Evolutionary conservation across 1,284 basidiomycete species (phyloP).

Genomic region (Hemileia vastatrix): DNA sequence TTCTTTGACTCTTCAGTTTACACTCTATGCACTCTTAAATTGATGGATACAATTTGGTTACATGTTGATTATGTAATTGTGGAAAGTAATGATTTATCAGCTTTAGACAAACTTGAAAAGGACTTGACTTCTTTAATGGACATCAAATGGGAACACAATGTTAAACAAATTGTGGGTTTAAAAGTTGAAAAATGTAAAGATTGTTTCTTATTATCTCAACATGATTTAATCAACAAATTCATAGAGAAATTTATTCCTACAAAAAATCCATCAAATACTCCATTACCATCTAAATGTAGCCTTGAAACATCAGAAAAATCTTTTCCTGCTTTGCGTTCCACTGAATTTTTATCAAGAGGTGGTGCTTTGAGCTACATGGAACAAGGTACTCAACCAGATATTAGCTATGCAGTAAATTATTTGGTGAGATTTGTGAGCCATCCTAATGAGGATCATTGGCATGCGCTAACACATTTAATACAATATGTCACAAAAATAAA

Average conservation of each 20-base stretch:
- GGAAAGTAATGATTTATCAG: neutral
- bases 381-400: too few relatives aligned
- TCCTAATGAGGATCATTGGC: neutral
- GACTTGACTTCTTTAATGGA: neutral
- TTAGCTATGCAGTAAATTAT: too few relatives aligned
- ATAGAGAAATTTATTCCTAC: neutral
- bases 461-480: neutral
- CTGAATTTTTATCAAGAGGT: too few relatives aligned
- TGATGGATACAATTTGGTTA: too few relatives aligned
- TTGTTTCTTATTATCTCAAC: neutral
- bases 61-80: constrained; percentile 1
- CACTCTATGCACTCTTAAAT: neutral
- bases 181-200: neutral
- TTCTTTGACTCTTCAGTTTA: neutral
- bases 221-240: neutral
- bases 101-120: neutral
- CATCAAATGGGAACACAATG: neutral
- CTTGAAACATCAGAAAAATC: neutral
- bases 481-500: neutral
- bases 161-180: neutral
- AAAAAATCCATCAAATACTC: too few relatives aligned
- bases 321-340: neutral
- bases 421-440: neutral
- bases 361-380: too few relatives aligned
- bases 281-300: too few relatives aligned